These are phyloP conservation scores for Colletotrichum karsti DNA, from an alignment of 2,329 filamentous ascomycete genomes.

Conservation along the genomic window DNA sequence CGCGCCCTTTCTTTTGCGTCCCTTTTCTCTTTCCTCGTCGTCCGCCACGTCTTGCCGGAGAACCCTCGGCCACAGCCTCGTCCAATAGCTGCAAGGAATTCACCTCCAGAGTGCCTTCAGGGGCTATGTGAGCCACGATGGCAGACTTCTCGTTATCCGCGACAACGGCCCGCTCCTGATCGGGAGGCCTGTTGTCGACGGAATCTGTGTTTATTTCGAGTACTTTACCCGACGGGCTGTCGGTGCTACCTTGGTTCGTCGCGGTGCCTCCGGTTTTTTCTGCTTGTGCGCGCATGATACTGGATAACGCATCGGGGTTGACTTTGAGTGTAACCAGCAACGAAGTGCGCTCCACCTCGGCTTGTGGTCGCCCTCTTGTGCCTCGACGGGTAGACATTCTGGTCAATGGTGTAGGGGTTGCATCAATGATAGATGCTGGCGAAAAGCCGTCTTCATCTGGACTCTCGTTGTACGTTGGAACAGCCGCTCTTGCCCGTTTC, in stretches of 20 bases:
- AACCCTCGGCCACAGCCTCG: not conserved
- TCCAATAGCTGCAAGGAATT: not conserved
- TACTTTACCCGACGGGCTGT: no score
- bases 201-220: no score
- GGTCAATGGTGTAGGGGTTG: not conserved
- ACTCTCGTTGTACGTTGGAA: not conserved
- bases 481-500: not conserved
- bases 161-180: not conserved
- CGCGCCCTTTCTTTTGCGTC: not conserved
- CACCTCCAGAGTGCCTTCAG: not conserved
- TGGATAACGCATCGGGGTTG: conserved; percentile 5
- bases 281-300: not conserved
- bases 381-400: not conserved
- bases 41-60: not conserved
- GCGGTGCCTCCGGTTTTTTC: not conserved
- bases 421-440: not conserved
- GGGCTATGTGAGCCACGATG: not conserved
- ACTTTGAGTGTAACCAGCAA: conserved; percentile 22
- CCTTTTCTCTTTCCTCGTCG: conserved; percentile 13
- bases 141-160: not conserved
- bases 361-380: not conserved
- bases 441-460: not conserved
- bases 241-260: no score
- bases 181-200: no score
- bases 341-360: not conserved